Evolutionary conservation across 352 stramenopile species (phyloP), one percentile per base, ranked within the genome.

Genomic region (Pythium rishiriense): DNA sequence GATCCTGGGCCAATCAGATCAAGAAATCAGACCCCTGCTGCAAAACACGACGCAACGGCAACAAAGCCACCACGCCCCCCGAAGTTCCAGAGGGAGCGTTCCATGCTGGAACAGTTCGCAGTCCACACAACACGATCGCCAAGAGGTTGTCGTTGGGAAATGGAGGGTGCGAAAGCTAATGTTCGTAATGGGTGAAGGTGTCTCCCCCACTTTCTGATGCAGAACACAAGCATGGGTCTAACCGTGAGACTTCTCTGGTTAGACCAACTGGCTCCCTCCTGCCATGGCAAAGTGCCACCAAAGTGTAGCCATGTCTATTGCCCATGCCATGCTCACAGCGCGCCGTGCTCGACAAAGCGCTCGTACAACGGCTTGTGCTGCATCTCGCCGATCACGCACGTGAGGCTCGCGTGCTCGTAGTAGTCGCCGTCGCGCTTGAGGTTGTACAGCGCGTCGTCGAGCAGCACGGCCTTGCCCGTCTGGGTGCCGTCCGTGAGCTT

Each of bases 391-490:
- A 96, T 72, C 29, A 85, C 75, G 42, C 83, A 89, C 17, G 87
- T 88, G 33, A 96, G 66, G 26, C 78, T 91, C 45, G 85, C 85
- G 45, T 79, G 77, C 66, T 80, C 72, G 72, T 94, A 96, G 61
- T 96, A 82, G 41, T 77, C 70, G 47, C 69, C 68, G 46, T 91
- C 75, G 17, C 57, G 62, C 51, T 77, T 78, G 31, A 96, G 52
- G 64, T 94, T 94, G 74, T 88, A 87, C 51, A 96, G 89, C 26
- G 94, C 83, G 62, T 96, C 84, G 49, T 94, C 82, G 21, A 96
- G 76, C 41, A 96, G 66, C 62, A 94, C 79, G 1, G 87, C 87
- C 66, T 94, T 96, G 58, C 85, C 87, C 14, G 78, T 87, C 43
- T 78, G 82, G 22, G 83, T 90, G 53, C 87, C 87, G 56, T 88